A percentile compares a stretch with the other conserved stretches of the same genome.
Conservation (phyloP, 495 filamentous ascomycete species). For the Mycothermus thermophilus region DNA sequence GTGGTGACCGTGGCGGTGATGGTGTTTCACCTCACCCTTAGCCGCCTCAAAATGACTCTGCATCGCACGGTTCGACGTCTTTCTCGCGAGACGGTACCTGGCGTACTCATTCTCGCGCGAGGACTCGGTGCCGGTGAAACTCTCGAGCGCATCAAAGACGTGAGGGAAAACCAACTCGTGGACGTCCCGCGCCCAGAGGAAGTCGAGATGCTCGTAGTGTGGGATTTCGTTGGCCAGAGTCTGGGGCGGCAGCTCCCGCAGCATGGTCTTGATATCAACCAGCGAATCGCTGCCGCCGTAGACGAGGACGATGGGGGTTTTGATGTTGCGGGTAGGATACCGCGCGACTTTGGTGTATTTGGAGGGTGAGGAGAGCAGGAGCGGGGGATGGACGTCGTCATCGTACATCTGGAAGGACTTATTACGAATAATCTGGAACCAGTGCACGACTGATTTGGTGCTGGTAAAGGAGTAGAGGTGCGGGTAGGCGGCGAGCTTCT, state of each 20-base stretch:
- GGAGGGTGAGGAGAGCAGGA: constrained; percentile 25
- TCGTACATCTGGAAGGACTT: constrained; percentile 96
- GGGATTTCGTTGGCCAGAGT: constrained; percentile 73
- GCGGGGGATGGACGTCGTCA: constrained; percentile 66
- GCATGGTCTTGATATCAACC: constrained; percentile 89
- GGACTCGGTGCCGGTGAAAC: constrained; percentile 40
- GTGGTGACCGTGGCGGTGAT: too few species aligned
- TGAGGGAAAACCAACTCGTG: constrained; percentile 74
- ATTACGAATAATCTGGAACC: constrained; percentile 98
- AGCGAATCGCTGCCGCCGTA: constrained; percentile 90
- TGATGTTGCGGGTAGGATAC: constrained; percentile 94
- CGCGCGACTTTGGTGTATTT: constrained; percentile 73
- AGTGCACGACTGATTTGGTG: constrained; percentile 91
- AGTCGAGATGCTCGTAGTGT: constrained; percentile 93
- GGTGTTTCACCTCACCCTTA: constrained; percentile 21
- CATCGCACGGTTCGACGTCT: constrained; percentile 1
- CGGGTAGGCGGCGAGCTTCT: constrained; percentile 94
- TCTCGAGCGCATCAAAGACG: constrained; percentile 74
- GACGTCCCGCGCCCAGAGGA: constrained; percentile 86
- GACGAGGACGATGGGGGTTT: constrained; percentile 81
- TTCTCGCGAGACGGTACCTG: constrained; percentile 27
- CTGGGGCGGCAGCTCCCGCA: constrained; percentile 68
- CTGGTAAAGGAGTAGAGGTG: constrained; percentile 94
- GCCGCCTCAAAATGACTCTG: too few species aligned
- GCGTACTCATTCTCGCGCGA: constrained; percentile 39